Conservation (phyloP, 306 rosid species). For the Ormosia emarginata region DNA sequence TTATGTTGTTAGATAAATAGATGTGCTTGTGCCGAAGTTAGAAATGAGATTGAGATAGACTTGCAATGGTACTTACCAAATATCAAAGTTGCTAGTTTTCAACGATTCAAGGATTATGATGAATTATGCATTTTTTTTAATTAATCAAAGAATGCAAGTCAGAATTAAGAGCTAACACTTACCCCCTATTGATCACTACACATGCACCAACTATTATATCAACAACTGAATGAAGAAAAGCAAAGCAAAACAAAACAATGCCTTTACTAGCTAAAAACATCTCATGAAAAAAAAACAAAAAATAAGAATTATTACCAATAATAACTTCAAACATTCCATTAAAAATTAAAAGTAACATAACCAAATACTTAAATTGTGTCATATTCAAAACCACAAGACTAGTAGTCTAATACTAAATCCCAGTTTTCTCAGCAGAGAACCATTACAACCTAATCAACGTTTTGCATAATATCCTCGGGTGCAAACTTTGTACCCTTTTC, state of each 20-base stretch:
- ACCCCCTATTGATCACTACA: background rate
- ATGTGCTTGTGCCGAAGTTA: background rate
- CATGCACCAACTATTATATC: background rate
- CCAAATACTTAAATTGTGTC: no score
- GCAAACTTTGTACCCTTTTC: conserved; percentile 73
- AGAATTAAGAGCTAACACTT: background rate
- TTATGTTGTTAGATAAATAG: no score
- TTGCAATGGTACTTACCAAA: background rate
- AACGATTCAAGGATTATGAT: background rate
- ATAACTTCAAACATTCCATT: background rate
- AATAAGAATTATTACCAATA: background rate
- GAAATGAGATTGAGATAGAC: background rate
- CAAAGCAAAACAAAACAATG: background rate
- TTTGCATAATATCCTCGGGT: conserved; percentile 67
- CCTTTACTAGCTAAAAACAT: no score
- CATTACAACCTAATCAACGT: conserved; percentile 36
- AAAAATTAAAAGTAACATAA: no score
- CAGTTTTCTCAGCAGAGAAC: background rate
- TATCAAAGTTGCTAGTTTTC: background rate
- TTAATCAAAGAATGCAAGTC: background rate
- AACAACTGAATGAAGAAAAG: background rate
- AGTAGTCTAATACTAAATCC: no score
- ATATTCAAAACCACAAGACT: no score
- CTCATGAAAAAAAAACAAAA: background rate
- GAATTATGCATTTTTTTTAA: background rate